Evolutionary conservation across 768 basidiomycete genomes (phyloP).

Genomic region (Thelephora aurantiotincta): DNA sequence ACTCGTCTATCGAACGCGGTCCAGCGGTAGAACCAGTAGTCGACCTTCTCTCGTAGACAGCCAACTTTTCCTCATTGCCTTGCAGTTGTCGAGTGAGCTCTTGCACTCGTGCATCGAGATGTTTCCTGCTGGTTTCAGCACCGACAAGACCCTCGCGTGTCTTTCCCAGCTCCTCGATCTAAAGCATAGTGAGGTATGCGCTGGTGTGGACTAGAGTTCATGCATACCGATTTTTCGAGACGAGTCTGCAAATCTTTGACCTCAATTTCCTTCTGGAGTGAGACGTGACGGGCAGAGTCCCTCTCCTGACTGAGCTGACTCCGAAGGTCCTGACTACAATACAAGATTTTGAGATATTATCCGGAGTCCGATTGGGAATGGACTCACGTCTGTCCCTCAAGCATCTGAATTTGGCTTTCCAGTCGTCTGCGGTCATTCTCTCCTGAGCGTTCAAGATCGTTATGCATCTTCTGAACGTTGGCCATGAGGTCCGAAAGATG

Average conservation of each 20-base stretch:
- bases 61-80: constrained; percentile 71
- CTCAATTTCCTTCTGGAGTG: constrained; percentile 73
- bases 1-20: constrained; percentile 23
- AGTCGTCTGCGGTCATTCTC: constrained; percentile 73
- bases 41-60: constrained; percentile 69
- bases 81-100: constrained; percentile 51
- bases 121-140: constrained; percentile 67
- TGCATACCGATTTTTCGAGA: constrained; percentile 55
- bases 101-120: constrained; percentile 59
- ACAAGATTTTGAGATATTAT: not conserved
- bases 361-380: not conserved
- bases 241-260: constrained; percentile 57
- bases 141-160: constrained; percentile 56
- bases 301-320: constrained; percentile 60
- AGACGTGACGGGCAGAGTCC: constrained; percentile 56
- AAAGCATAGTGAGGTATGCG: not conserved
- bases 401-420: constrained; percentile 64
- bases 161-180: constrained; percentile 53
- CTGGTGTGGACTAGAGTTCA: not conserved
- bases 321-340: constrained; percentile 58
- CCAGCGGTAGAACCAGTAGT: constrained; percentile 17
- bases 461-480: constrained; percentile 84
- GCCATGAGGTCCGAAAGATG: constrained; percentile 78
- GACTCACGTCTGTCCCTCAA: constrained; percentile 67
- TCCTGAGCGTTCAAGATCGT: constrained; percentile 70